Percentiles rank a stretch among this genome's conserved stretches.
Evolutionary conservation across 1,139 yeast species (phyloP).

Genomic region (Saccharomyces hybrid): DNA sequence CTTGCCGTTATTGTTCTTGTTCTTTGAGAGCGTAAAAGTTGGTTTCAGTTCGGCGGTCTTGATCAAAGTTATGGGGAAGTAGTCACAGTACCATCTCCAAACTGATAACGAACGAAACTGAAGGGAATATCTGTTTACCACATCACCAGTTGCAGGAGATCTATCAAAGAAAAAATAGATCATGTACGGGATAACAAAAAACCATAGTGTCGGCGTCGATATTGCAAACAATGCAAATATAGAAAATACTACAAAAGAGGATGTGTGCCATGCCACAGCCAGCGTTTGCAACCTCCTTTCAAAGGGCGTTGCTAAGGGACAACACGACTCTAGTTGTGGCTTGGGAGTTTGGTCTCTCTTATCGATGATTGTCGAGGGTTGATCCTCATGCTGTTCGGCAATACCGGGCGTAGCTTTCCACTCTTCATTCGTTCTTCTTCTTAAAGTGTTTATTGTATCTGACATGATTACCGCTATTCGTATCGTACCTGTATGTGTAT

Average conservation of each 20-base stretch:
- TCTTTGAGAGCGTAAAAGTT: slow-evolving; percentile 42
- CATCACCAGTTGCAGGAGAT: slow-evolving; percentile 69
- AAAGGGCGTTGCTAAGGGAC: slow-evolving; percentile 40
- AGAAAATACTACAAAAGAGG: slow-evolving; percentile 57
- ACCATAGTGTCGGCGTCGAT: slow-evolving; percentile 68
- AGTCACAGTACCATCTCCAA: slow-evolving; percentile 72
- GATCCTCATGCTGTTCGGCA: neutral
- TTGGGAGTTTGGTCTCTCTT: neutral
- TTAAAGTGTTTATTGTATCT: neutral
- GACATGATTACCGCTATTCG: neutral
- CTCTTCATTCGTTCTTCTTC: neutral
- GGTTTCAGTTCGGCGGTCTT: slow-evolving; percentile 70
- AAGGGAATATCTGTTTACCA: slow-evolving; percentile 48
- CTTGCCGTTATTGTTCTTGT: slow-evolving; percentile 13
- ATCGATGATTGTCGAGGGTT: neutral
- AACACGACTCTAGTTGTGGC: slow-evolving; percentile 16
- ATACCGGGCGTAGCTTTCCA: neutral
- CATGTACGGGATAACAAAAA: slow-evolving; percentile 46
- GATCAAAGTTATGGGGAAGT: slow-evolving; percentile 74
- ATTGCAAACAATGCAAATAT: slow-evolving; percentile 50
- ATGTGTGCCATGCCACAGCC: slow-evolving; percentile 68
- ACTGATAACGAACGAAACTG: slow-evolving; percentile 50
- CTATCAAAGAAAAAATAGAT: slow-evolving; percentile 54
- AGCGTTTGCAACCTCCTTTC: slow-evolving; percentile 59
- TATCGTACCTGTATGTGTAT: neutral